Evolutionary conservation across 2,329 filamentous ascomycete genomes (phyloP), one percentile per base, ranked within the genome.

Genomic region (Verruconis gallopava): DNA sequence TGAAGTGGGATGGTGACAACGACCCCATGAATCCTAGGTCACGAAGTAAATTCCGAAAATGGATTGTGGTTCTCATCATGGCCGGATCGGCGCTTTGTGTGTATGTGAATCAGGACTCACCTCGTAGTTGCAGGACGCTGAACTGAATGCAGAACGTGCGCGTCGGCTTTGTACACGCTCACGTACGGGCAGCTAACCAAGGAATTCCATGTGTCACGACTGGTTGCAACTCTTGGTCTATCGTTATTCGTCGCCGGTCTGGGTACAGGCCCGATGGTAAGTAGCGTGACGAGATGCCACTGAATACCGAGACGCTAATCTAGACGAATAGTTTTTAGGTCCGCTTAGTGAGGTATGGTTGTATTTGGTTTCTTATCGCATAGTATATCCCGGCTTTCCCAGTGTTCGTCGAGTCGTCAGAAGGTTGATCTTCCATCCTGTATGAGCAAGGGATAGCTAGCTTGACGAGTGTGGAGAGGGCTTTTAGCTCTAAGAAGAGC

Each of bases 151-250:
- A 44, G 42, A 15, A 46, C 86, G 5, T 85, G 80, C 55, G 76
- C 83, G 1, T 88, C 81, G 37, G 91, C 85, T n/a, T 77, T 93
- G 51, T 94, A 95, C 60, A 89, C 85, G 1, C 75, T 76, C 11
- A 91, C 83, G 0, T 95, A 94, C 58, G 56, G 53, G 14, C 81
- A 91, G 59, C 57, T 66, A 38, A 58, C 62, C 44, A 30, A 51
- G 5, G 57, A 64, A 32, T 65, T 65, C 43, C 44, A 50, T 14
- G 55, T 59, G 20, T 57, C 53, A 32, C 56, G 60, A 40, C 58
- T 62, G 43, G 49, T 66, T 30, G 61, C 60, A 19, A 63, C 61
- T 6, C 52, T 67, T 6, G 62, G 61, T 45, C 44, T 63, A 21
- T 62, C 58, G n/a, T 55, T 65, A 14, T 65, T 63, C 52, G 62